Evolutionary conservation across 345 rosid genomes (phyloP).

Genomic region (Rhodamnia rubescens): DNA sequence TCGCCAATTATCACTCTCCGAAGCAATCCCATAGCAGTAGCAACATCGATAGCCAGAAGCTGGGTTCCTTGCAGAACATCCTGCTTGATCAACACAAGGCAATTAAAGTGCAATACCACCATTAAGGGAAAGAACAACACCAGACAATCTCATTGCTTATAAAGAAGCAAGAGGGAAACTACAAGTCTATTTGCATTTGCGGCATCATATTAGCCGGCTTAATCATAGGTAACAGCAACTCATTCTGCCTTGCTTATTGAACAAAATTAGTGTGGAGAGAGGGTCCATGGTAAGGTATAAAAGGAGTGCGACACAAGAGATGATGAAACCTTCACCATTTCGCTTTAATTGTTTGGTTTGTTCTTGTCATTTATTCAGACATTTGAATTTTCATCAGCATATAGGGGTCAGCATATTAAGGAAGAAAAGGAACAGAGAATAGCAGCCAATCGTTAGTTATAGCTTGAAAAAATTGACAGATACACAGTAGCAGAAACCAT

Average conservation of each 20-base stretch:
- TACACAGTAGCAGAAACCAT: not conserved
- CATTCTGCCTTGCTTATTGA: not conserved
- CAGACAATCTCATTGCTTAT: not conserved
- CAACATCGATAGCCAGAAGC: constrained; percentile 87
- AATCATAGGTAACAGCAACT: not conserved
- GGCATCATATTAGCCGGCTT: not conserved
- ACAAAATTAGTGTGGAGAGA: not conserved
- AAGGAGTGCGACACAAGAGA: not conserved
- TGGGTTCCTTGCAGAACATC: constrained; percentile 98
- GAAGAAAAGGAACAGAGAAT: not conserved
- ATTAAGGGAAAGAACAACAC: not conserved
- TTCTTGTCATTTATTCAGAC: not conserved
- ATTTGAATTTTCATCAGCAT: not conserved
- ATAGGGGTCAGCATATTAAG: not conserved
- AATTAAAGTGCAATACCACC: not conserved
- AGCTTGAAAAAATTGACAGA: not conserved
- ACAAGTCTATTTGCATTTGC: not conserved
- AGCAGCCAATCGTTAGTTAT: not conserved
- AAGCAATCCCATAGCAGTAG: constrained; percentile 71
- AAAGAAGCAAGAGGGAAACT: not conserved
- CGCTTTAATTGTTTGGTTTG: not conserved
- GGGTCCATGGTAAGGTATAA: not conserved
- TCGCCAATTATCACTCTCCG: constrained; percentile 70
- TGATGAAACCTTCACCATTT: not conserved
- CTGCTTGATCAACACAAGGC: constrained; percentile 24